phyloP scores from a whole-genome alignment of 2,329 filamentous ascomycete species.

The Cytospora schulzeri region DNA sequence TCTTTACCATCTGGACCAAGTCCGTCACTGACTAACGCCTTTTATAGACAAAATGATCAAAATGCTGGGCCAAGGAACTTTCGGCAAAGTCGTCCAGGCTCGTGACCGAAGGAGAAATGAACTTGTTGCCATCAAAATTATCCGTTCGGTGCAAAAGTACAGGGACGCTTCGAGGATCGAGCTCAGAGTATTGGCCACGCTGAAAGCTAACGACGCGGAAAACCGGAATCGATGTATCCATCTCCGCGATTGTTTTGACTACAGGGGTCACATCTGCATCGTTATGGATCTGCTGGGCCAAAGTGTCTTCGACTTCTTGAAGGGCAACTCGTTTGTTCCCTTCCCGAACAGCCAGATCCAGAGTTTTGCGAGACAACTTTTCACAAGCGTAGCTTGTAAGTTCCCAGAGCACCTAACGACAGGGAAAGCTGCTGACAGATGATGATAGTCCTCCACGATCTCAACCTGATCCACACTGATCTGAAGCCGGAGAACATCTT shows the following conservation, averaged over 20 bases:
- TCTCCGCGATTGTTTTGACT: conserved; percentile 95
- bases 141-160: conserved; percentile 97
- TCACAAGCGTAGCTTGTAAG: conserved; percentile 98
- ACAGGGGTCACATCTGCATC: conserved; percentile 92
- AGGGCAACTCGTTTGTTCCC: conserved; percentile 91
- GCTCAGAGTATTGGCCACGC: conserved; percentile 84
- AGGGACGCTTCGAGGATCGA: conserved; percentile 95
- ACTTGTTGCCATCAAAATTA: conserved; percentile 92
- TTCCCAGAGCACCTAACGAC: conserved; percentile 32
- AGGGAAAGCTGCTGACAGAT: conserved; percentile 31
- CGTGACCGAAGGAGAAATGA: conserved; percentile 77
- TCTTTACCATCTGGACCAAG: not conserved
- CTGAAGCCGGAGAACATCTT: conserved; percentile 73
- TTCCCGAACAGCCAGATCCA: conserved; percentile 99
- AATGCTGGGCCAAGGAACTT: conserved; percentile 92
- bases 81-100: conserved; percentile 96
- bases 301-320: conserved; percentile 97
- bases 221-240: conserved; percentile 98
- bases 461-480: conserved; percentile 94
- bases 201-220: conserved; percentile 86
- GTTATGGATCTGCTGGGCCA: conserved; percentile 80
- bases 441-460: conserved; percentile 80
- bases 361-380: conserved; percentile 89
- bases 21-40: conserved; percentile 32
- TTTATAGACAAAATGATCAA: conserved; percentile 79